These are phyloP conservation scores for Cicer pinnatifidum DNA, from an alignment of 306 rosid species.

Conservation along the genomic window DNA sequence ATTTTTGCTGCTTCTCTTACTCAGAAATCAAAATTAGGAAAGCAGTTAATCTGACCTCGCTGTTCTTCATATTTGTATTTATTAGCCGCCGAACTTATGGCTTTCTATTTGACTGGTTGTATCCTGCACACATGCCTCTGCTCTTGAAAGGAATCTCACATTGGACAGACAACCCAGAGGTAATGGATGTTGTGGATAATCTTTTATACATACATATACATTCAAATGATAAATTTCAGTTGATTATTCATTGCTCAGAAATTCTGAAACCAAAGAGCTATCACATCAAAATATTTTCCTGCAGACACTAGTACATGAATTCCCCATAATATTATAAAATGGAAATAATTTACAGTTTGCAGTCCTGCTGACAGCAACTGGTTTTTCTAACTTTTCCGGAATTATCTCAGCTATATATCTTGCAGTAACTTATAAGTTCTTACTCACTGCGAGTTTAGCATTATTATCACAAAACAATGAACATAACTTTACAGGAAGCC, in stretches of 20 bases:
- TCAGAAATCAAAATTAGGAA: slow-evolving; percentile 18
- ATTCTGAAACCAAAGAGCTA: slow-evolving; percentile 4
- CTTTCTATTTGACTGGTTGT: slow-evolving; percentile 96
- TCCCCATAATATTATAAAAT: slow-evolving; percentile 11
- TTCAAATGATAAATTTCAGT: slow-evolving; percentile 11
- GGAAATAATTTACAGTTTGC: background rate
- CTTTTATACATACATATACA: slow-evolving; percentile 21
- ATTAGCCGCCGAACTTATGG: slow-evolving; percentile 93
- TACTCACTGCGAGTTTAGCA: background rate
- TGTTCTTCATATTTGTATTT: slow-evolving; percentile 39
- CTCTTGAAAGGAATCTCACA: slow-evolving; percentile 89
- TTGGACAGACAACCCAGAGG: slow-evolving; percentile 98
- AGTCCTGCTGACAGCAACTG: slow-evolving; percentile 21
- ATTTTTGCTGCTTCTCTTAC: slow-evolving; percentile 35
- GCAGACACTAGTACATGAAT: slow-evolving; percentile 30
- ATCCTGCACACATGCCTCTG: slow-evolving; percentile 89
- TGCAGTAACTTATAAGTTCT: background rate
- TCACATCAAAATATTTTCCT: background rate
- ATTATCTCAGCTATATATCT: slow-evolving; percentile 28
- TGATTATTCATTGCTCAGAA: background rate
- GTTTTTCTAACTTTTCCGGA: slow-evolving; percentile 11
- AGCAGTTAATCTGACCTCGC: slow-evolving; percentile 29
- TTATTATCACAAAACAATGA: background rate
- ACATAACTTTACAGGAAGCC: background rate
- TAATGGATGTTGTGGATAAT: slow-evolving; percentile 44